Base-by-base conservation (phyloP, 192 early-diverging fungal species). In the Coemansia sp. region DNA sequence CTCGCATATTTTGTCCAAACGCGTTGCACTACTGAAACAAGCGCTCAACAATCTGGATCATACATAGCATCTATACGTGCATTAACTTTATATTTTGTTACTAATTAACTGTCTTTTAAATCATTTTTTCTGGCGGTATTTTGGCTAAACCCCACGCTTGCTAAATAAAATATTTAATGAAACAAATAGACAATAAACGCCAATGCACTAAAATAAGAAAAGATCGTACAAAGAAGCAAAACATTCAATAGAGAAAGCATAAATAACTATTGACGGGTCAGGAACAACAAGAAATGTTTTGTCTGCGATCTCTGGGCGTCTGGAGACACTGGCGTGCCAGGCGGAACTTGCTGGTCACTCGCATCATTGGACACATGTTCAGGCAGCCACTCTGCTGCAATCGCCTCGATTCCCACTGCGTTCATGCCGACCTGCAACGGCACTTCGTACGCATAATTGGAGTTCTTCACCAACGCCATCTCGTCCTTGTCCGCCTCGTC, bases 311-410 rank as follows among this genome's bases (percentile, higher is more conserved):
- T 60, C n/a, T 50, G 63, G 16, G n/a, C 39, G 29, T 50, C 43
- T 11, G 59, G 18, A 13, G 61, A 29, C 0, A 54, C 22, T 1
- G 60, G 37, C 35, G 41, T 54, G 11, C 68, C 61, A 2, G 77
- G 77, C 16, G 77, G 77, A 16, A 79, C 77, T 45, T 74, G 77
- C 64, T 79, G 77, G 62, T 79, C 77, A 48, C 51, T 23, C 54
- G 41, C 35, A 4, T 79, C 77, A 49, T 47, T 47, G 29, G 66
- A 27, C 27, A 65, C 43, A 12, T 58, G 18, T 4, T 71, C 71
- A 1, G 68, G 54, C 18, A 47, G 51, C 77, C 77, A 79, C 51
- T 79, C 77, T 2, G 57, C 19, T 3, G 58, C 64, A 23, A 66
- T 35, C n/a, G 64, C 64, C 51, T 79, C 77, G 10, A 74, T 64